Base-by-base conservation (phyloP, 495 filamentous ascomycete genomes). In the Aspergillus biplanus region DNA sequence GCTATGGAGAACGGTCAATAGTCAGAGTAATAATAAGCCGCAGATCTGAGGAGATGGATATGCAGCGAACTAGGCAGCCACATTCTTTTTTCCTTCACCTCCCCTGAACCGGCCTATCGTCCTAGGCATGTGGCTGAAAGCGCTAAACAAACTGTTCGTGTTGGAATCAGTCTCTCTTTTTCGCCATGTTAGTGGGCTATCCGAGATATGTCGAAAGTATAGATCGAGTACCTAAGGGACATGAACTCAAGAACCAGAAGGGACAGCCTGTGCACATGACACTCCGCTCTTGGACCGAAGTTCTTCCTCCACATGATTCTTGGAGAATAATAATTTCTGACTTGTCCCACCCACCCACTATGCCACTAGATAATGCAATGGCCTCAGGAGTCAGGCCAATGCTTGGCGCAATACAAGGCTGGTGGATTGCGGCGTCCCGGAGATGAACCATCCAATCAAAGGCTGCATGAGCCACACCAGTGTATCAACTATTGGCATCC, bases 401-500 rank as follows among this genome's bases (percentile, higher is more conserved):
- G 16, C 55, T 33, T 48, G 35, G 39, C 55, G 55, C 55, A 16
- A 58, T 31, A 59, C 31, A 31, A 27, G 57, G 57, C 57, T 59
- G 44, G 57, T 50, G 57, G 44, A 49, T 13, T n/a, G 7, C 32
- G 32, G 11, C n/a, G n/a, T 6, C 9, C 11, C 11, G 39, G 39
- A 44, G 39, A 44, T 11, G 2, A 5, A 33, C 9, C n/a, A 11
- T 21, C 57, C 46, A 59, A 59, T 59, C 44, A 18, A 15, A 32
- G 31, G 13, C 33, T 7, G 27, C 56, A 59, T 35, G 35, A 59
- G 44, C 57, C 44, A 59, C 56, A 58, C 42, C 18, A n/a, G 37
- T 9, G 31, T 54, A 12, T 18, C 32, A 21, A 54, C 31, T 54
- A 33, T 33, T 33, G 31, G 8, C 33, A 54, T 0, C n/a, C 7